Percentiles rank a stretch among this genome's conserved stretches.
Evolutionary conservation across 192 early-diverging fungal genomes (phyloP).

Genomic region (Mortierella alpina): DNA sequence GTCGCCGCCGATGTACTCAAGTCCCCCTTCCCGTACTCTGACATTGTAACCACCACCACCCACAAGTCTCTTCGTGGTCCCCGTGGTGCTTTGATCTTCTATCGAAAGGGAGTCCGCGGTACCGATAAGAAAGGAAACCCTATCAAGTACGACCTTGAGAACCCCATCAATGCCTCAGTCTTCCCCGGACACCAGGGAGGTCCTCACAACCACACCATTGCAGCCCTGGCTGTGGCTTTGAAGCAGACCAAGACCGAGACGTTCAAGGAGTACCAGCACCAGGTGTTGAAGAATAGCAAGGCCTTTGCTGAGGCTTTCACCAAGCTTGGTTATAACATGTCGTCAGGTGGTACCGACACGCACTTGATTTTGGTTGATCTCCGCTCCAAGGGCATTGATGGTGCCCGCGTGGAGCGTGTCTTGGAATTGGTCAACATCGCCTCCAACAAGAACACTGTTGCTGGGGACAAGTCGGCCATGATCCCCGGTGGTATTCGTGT

Average conservation of each 20-base stretch:
- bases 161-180: conserved; percentile 94
- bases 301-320: conserved; percentile 85
- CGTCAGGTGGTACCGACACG: conserved; percentile 94
- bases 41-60: conserved; percentile 99
- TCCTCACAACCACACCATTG: conserved; percentile 99
- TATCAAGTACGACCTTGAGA: conserved; percentile 92
- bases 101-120: conserved; percentile 89
- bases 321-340: conserved; percentile 81
- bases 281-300: conserved; percentile 92
- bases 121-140: conserved; percentile 93
- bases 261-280: conserved; percentile 91
- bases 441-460: conserved; percentile 99
- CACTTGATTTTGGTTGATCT: conserved; percentile 95
- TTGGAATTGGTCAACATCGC: conserved; percentile 98
- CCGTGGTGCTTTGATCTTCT: conserved; percentile 98
- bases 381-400: conserved; percentile 86
- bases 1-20: conserved; percentile 90
- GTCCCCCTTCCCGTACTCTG: conserved; percentile 91
- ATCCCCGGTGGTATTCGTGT: conserved; percentile 94
- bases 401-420: conserved; percentile 95
- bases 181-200: conserved; percentile 99
- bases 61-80: conserved; percentile 99
- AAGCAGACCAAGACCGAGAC: conserved; percentile 88
- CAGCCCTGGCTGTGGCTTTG: conserved; percentile 93
- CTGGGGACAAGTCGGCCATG: conserved; percentile 94